phyloP scores from a whole-genome alignment of 2,329 filamentous ascomycete species.

The Chaetomium strumarium region DNA sequence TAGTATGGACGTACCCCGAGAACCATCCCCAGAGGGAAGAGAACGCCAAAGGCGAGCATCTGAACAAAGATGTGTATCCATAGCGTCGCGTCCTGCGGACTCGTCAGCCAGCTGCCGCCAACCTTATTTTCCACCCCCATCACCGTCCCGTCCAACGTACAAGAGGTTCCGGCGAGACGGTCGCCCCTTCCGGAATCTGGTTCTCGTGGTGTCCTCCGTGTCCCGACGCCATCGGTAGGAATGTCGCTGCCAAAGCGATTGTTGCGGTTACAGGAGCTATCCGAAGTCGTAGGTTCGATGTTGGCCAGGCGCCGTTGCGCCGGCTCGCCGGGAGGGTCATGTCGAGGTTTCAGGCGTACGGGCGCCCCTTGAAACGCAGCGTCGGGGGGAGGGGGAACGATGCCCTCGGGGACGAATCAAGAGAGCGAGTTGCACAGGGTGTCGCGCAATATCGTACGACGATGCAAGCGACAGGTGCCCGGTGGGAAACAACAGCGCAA shows the following conservation, averaged over 20 bases:
- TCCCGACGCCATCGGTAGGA: constrained; percentile 25
- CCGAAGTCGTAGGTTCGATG: constrained; percentile 10
- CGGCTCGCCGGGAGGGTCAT: constrained; percentile 15
- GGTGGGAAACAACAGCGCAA: background rate
- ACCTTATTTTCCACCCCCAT: background rate
- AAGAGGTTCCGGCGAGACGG: constrained; percentile 66
- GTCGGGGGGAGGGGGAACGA: background rate
- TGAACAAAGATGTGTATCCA: constrained; percentile 93
- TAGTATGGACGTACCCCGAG: constrained; percentile 60
- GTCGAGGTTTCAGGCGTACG: constrained; percentile 9
- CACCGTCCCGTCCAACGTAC: constrained; percentile 35
- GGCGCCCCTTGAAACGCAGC: background rate
- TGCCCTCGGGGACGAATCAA: background rate
- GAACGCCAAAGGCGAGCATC: constrained; percentile 78
- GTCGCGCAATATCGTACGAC: background rate
- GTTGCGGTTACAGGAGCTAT: constrained; percentile 9
- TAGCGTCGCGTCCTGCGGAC: constrained; percentile 66
- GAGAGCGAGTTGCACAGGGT: background rate
- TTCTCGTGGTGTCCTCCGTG: constrained; percentile 46
- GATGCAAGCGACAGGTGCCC: background rate
- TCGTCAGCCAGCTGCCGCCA: constrained; percentile 8
- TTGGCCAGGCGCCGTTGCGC: constrained; percentile 11
- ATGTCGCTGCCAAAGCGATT: constrained; percentile 16
- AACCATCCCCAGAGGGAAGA: constrained; percentile 95
- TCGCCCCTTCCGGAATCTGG: constrained; percentile 62